Evolutionary conservation across 2,329 filamentous ascomycete genomes (phyloP).

Genomic region (Diaporthe vexans): DNA sequence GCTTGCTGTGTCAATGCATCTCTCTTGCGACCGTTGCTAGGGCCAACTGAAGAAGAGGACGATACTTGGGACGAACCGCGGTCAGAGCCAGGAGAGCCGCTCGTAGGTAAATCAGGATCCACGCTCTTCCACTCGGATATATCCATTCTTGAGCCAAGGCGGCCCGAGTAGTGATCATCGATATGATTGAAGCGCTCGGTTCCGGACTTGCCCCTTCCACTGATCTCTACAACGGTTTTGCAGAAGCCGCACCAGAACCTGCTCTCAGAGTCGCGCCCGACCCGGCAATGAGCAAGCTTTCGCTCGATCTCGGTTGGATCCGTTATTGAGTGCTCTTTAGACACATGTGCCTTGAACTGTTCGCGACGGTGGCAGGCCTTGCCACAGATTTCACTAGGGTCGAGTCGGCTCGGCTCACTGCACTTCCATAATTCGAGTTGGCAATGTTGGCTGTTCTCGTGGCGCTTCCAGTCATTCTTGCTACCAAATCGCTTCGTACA

Average conservation of each 20-base stretch:
- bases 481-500: conserved; percentile 87
- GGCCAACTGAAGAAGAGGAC: background rate
- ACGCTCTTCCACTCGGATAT: conserved; percentile 70
- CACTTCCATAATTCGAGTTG: conserved; percentile 82
- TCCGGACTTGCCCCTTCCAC: conserved; percentile 63
- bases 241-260: conserved; percentile 95
- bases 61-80: conserved; percentile 34
- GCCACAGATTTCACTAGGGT: conserved; percentile 61
- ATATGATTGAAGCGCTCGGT: conserved; percentile 78
- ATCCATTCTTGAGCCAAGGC: conserved; percentile 54
- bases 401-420: conserved; percentile 51
- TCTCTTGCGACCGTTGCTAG: conserved; percentile 28
- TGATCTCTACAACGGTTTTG: conserved; percentile 65
- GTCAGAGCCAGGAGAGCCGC: conserved; percentile 4
- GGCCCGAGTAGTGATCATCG: conserved; percentile 76
- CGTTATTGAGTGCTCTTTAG: conserved; percentile 59
- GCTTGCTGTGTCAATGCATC: conserved; percentile 4
- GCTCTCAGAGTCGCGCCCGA: conserved; percentile 74
- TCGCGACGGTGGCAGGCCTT: conserved; percentile 71
- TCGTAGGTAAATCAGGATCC: conserved; percentile 47
- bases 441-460: conserved; percentile 85
- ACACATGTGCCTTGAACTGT: conserved; percentile 74
- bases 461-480: conserved; percentile 94
- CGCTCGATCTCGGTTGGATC: conserved; percentile 53
- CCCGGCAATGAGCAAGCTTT: conserved; percentile 67